Base-by-base conservation (phyloP, 2,329 filamentous ascomycete genomes). In the Aplosporella prunicola region DNA sequence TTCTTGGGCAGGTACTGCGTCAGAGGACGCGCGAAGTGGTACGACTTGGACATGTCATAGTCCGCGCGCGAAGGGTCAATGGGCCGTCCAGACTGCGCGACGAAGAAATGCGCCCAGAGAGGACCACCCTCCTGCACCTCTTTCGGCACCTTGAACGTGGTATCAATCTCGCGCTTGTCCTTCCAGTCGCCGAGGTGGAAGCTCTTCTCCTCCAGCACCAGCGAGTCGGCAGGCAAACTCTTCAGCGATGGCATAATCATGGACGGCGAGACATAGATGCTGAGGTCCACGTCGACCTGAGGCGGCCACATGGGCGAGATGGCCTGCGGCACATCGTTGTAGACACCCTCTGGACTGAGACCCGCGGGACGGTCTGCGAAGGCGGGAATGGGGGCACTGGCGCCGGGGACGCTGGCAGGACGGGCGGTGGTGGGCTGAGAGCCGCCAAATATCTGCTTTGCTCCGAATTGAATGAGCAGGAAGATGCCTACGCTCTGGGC, bases 1-100 rank as follows among this genome's bases (percentile, higher is more conserved):
- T 94, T 96, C 72, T 88, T 93, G 17, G 82, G 75, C 35, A 94
- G 73, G 57, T 94, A 89, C 53, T 93, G 82, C 2, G 88, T 95
- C 56, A 98, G 62, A 3, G 89, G 86, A 46, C 83, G 80, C 32
- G 78, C 69, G 56, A 94, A 93, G 57, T 93, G 78, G 52, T 86
- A 86, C 3, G 91, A 88, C 43, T 76, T 80, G 7, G 72, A 71
- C 0, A 77, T 65, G 56, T 93, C 82, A 58, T 85, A 98, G 41
- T 69, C 71, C 1, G 76, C 67, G 39, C 76, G 72, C 8, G 71
- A 71, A 3, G 89, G 89, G 52, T 96, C 89, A 20, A 94, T 66
- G 39, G 74, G 70, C 42, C 76, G 74, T 36, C 88, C 89, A 8
- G 78, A 66, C 46, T 93, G 74, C 9, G 78, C 85, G 43, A 96